Base-by-base conservation (phyloP, 257 asterid genomes). In the Datura wrightii region DNA sequence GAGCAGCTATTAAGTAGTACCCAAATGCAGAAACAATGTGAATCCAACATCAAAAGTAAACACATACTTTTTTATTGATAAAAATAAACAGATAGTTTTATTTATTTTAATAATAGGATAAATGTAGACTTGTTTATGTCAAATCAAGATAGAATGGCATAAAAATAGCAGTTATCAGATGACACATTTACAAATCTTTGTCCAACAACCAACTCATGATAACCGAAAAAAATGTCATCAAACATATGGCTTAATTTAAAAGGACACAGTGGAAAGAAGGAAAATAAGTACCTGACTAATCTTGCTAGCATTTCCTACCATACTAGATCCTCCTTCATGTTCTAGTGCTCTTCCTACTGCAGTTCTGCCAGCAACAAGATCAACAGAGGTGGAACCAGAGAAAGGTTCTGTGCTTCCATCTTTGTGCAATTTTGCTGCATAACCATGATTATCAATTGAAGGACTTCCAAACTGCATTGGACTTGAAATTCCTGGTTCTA, bases 391-490 rank as follows among this genome's bases (percentile, higher is more conserved):
- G 31, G 86, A 85, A 71, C 92, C 85, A 52, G 93, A 79, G 89
- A 90, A 90, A 48, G 87, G 88, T 87, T 92, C 98, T 82, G 87
- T 80, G 84, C 90, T 86, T 90, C 92, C 91, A 66, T 94, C 98
- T 89, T 90, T 93, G 44, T 92, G 84, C 79, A 89, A 88, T 88
- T 94, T 94, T 82, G 93, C 90, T 82, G 91, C 89, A 85, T 90
- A 91, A 55, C 93, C 92, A 82, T 89, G 97, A 86, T 86, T 90
- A 60, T 93, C 98, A 80, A 89, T 86, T 80, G 97, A 87, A 85
- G 98, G 90, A 91, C 89, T 90, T 53, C 91, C 92, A 89, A 90
- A 94, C 88, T 90, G 97, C 94, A 90, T 85, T 83, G 90, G 90
- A 88, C 87, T 87, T 53, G 94, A 85, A 83, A 86, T 83, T 84